Percentiles rank a stretch among this genome's conserved stretches.
Conservation (phyloP, 352 stramenopile species). For the Pythium pectinolyticum region DNA sequence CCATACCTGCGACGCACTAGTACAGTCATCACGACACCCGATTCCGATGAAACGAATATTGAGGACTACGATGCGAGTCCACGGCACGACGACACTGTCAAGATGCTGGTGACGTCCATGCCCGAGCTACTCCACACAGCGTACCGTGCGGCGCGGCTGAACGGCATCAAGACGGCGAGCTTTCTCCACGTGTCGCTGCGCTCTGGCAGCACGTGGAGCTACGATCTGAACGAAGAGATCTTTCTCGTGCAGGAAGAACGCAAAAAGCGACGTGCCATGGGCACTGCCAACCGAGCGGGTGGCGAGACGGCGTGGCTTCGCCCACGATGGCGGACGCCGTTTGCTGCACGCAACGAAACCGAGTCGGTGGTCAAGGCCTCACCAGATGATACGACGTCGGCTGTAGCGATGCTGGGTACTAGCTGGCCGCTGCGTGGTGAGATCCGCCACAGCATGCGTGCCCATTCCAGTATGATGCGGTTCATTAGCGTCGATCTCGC, state of each 20-base stretch:
- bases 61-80: not conserved
- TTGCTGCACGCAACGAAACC: slow-evolving; percentile 14
- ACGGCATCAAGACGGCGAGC: slow-evolving; percentile 59
- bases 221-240: slow-evolving; percentile 59
- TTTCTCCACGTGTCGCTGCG: slow-evolving; percentile 56
- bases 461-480: slow-evolving; percentile 61
- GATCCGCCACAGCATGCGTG: slow-evolving; percentile 56
- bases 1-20: slow-evolving; percentile 10
- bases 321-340: slow-evolving; percentile 22
- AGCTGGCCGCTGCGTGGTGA: slow-evolving; percentile 41
- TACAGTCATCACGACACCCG: slow-evolving; percentile 4
- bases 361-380: not conserved
- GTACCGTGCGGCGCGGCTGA: slow-evolving; percentile 53
- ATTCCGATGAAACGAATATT: not conserved
- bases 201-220: slow-evolving; percentile 35
- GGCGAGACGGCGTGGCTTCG: slow-evolving; percentile 37
- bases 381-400: not conserved
- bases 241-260: slow-evolving; percentile 54
- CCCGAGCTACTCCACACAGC: slow-evolving; percentile 55
- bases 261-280: slow-evolving; percentile 31
- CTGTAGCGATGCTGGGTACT: slow-evolving; percentile 11
- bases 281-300: slow-evolving; percentile 6
- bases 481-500: slow-evolving; percentile 53
- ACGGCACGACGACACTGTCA: slow-evolving; percentile 1
- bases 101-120: slow-evolving; percentile 20